Evolutionary conservation across 2,329 filamentous ascomycete genomes (phyloP).

Genomic region (Pseudogymnoascus sp.): DNA sequence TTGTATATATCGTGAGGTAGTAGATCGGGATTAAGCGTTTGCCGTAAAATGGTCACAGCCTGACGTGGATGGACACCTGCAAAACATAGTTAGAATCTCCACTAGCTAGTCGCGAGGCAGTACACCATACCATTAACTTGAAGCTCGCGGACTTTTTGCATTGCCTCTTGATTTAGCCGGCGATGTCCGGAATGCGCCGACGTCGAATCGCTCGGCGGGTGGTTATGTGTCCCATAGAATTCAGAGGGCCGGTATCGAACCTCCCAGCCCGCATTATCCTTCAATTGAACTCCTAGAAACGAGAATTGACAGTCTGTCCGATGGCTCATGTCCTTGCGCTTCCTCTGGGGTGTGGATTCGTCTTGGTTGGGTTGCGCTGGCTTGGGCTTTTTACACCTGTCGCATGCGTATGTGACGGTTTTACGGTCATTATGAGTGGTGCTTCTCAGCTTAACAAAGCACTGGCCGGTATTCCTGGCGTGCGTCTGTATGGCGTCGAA

Average conservation of each 20-base stretch:
- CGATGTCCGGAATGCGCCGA: slow-evolving; percentile 8
- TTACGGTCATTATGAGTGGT: slow-evolving; percentile 10
- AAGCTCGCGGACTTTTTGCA: slow-evolving; percentile 9
- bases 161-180: slow-evolving; percentile 3
- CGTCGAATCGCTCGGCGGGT: slow-evolving; percentile 4
- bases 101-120: not conserved
- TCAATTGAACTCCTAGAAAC: slow-evolving; percentile 8
- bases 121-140: slow-evolving; percentile 5
- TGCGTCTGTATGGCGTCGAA: slow-evolving; percentile 6
- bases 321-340: slow-evolving; percentile 3
- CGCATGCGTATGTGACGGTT: slow-evolving; percentile 8
- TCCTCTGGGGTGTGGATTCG: not conserved
- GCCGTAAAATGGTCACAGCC: not conserved
- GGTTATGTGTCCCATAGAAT: slow-evolving; percentile 4
- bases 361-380: not conserved
- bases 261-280: slow-evolving; percentile 9
- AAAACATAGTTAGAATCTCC: not conserved
- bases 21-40: slow-evolving; percentile 8
- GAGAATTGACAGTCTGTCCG: slow-evolving; percentile 7
- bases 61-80: slow-evolving; percentile 4
- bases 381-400: slow-evolving; percentile 9
- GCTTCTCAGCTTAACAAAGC: slow-evolving; percentile 10
- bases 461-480: slow-evolving; percentile 4
- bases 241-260: slow-evolving; percentile 7
- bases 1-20: not conserved